Evolutionary conservation across 768 basidiomycete species (phyloP).

Genomic region (Leucocoprinus sp.): DNA sequence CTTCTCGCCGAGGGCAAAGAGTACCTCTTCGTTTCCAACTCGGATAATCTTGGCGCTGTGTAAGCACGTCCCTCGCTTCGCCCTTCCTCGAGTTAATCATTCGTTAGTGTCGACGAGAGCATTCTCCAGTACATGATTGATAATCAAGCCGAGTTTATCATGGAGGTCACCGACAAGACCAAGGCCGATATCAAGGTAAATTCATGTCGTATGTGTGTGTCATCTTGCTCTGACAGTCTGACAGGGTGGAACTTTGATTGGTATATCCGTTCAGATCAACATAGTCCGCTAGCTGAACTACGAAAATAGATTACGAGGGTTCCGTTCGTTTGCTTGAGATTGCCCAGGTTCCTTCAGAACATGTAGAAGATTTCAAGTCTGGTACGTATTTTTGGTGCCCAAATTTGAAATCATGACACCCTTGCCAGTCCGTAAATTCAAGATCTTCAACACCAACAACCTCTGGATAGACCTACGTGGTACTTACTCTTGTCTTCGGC

Average conservation of each 20-base stretch:
- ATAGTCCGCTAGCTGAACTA: constrained; percentile 1
- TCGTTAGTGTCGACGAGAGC: constrained; percentile 55
- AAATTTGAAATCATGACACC: constrained; percentile 6
- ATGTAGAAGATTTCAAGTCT: constrained; percentile 91
- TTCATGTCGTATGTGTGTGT: not conserved
- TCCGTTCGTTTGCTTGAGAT: constrained; percentile 85
- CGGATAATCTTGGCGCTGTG: constrained; percentile 93
- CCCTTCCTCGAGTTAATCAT: constrained; percentile 13
- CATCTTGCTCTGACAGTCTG: constrained; percentile 38
- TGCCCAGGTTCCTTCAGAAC: constrained; percentile 89
- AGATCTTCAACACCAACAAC: constrained; percentile 88
- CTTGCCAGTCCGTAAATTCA: constrained; percentile 71
- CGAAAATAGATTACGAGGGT: constrained; percentile 64
- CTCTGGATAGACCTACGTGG: constrained; percentile 75
- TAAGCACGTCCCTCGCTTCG: constrained; percentile 26
- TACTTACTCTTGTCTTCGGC: constrained; percentile 17
- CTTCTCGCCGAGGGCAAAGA: constrained; percentile 89
- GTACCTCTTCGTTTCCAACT: constrained; percentile 96
- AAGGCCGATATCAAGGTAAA: constrained; percentile 50
- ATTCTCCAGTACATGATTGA: constrained; percentile 79
- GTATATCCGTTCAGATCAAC: constrained; percentile 16
- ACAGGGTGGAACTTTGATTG: constrained; percentile 82
- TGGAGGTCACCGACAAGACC: constrained; percentile 90
- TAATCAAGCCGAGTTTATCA: constrained; percentile 67
- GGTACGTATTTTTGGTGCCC: constrained; percentile 25